A percentile compares a stretch with the other conserved stretches of the same genome.
These are phyloP conservation scores for Hapsidospora chrysogenum DNA, from an alignment of 495 filamentous ascomycete genomes.

Conservation along the genomic window DNA sequence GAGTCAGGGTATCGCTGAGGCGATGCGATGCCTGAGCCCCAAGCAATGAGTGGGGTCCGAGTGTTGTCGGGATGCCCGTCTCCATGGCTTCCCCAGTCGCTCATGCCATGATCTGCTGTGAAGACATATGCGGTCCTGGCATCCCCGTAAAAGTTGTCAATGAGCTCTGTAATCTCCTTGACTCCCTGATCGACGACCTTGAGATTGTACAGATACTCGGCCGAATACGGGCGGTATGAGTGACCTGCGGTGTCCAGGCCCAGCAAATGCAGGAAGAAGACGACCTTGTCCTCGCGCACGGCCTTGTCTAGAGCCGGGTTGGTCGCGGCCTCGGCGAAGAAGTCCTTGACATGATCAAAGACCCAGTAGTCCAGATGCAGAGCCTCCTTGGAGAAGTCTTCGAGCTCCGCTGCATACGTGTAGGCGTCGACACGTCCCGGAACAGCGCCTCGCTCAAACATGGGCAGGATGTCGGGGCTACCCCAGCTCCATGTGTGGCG, in stretches of 20 bases:
- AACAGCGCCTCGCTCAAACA: slow-evolving; percentile 92
- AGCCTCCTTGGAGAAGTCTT: slow-evolving; percentile 80
- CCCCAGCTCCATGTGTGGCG: slow-evolving; percentile 98
- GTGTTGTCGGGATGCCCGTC: slow-evolving; percentile 98
- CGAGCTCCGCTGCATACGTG: slow-evolving; percentile 66
- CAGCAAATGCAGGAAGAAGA: slow-evolving; percentile 96
- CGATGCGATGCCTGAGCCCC: slow-evolving; percentile 82
- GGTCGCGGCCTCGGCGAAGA: slow-evolving; percentile 63
- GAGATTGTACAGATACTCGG: slow-evolving; percentile 89
- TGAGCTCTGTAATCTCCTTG: slow-evolving; percentile 59
- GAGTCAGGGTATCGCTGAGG: slow-evolving; percentile 39
- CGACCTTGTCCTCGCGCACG: slow-evolving; percentile 67
- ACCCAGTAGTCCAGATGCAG: slow-evolving; percentile 81
- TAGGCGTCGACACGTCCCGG: slow-evolving; percentile 72
- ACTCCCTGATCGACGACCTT: slow-evolving; percentile 86
- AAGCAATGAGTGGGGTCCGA: slow-evolving; percentile 79
- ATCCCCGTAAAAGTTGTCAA: slow-evolving; percentile 86
- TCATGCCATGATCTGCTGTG: slow-evolving; percentile 98
- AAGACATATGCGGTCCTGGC: slow-evolving; percentile 89
- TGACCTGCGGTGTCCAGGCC: slow-evolving; percentile 92
- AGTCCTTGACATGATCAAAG: slow-evolving; percentile 76
- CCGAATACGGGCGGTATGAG: slow-evolving; percentile 74
- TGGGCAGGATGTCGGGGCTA: slow-evolving; percentile 90
- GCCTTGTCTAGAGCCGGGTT: slow-evolving; percentile 62
- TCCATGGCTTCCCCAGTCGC: slow-evolving; percentile 93